Percentiles rank a stretch among this genome's conserved stretches.
Conservation (phyloP, 2,329 filamentous ascomycete species). For the Colletotrichum orchidophilum region DNA sequence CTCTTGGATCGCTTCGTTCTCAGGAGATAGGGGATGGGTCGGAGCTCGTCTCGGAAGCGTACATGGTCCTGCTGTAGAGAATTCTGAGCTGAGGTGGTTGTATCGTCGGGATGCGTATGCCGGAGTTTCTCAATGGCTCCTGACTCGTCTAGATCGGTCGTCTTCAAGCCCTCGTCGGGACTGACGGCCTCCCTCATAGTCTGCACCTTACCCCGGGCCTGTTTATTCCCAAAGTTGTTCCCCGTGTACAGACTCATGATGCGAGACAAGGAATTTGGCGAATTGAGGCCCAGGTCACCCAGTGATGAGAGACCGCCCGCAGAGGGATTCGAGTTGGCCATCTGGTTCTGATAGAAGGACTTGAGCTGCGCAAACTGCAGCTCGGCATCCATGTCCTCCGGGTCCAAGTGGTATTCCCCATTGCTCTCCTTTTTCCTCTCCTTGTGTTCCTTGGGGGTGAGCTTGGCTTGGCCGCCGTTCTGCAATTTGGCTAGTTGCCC, state of each 20-base stretch:
- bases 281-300: constrained; percentile 69
- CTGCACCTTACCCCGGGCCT: constrained; percentile 68
- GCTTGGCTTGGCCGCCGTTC: constrained; percentile 63
- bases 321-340: constrained; percentile 68
- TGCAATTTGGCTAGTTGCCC: constrained; percentile 79
- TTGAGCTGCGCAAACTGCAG: constrained; percentile 79
- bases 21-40: constrained; percentile 83
- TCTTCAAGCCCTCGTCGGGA: constrained; percentile 75
- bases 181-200: constrained; percentile 81
- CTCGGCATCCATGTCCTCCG: constrained; percentile 66
- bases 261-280: constrained; percentile 82
- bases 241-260: constrained; percentile 92
- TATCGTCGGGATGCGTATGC: constrained; percentile 70
- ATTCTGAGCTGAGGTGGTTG: constrained; percentile 60
- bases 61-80: constrained; percentile 60
- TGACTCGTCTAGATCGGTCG: constrained; percentile 70
- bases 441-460: constrained; percentile 61
- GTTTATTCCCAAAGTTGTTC: constrained; percentile 70
- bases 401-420: constrained; percentile 52
- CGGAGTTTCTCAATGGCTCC: constrained; percentile 68
- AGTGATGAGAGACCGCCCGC: constrained; percentile 57
- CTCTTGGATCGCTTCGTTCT: constrained; percentile 94
- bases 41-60: constrained; percentile 77
- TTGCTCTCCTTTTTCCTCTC: constrained; percentile 61
- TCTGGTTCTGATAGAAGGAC: constrained; percentile 83